Evolutionary conservation across 768 basidiomycete genomes (phyloP).

Genomic region (Tylopilus felleus): DNA sequence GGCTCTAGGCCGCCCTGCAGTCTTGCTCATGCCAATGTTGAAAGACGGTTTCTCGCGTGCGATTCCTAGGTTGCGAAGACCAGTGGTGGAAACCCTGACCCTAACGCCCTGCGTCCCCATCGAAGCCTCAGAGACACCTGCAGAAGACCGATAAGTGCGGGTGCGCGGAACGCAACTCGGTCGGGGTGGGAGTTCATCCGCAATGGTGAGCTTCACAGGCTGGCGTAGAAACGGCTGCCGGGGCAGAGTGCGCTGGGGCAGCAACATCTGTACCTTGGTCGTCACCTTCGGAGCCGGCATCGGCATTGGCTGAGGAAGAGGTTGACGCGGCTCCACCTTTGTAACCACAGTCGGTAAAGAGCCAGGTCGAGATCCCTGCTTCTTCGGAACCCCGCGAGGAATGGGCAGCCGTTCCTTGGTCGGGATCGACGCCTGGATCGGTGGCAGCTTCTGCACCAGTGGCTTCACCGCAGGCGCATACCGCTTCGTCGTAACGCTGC

Average conservation of each 20-base stretch:
- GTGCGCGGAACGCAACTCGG: constrained; percentile 1
- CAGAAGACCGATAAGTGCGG: background rate
- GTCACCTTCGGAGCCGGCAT: background rate
- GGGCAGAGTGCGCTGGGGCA: too few species aligned
- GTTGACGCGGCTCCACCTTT: background rate
- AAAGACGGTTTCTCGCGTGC: background rate
- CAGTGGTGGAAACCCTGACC: background rate
- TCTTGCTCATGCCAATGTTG: background rate
- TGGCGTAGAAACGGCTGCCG: background rate
- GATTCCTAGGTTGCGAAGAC: background rate
- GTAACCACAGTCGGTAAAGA: background rate
- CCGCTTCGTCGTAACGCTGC: background rate
- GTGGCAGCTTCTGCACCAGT: background rate
- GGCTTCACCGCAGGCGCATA: background rate
- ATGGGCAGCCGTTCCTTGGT: background rate
- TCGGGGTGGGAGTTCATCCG: background rate
- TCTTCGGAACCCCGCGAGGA: background rate
- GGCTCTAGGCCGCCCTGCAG: background rate
- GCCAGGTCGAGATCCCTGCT: background rate
- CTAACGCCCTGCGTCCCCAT: background rate
- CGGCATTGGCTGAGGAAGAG: background rate
- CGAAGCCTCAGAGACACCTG: background rate
- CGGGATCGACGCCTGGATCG: background rate
- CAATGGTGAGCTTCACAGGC: background rate
- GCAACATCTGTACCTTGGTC: background rate